Conservation (phyloP, 2,329 filamentous ascomycete species). For the Intubia oerlemansii region DNA sequence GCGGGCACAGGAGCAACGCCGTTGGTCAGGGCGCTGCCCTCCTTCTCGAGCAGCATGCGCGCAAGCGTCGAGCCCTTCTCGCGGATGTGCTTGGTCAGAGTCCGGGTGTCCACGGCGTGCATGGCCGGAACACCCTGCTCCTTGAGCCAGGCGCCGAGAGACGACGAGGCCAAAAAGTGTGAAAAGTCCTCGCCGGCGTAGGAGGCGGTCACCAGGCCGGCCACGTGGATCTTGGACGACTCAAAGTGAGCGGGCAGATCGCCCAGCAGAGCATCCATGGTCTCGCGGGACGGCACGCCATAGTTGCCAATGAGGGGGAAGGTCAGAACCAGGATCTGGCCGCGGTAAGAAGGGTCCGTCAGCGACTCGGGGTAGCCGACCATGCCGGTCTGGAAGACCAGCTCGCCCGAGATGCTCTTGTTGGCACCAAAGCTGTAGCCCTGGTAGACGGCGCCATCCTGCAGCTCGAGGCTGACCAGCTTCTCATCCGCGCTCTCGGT, state of each 20-base stretch:
- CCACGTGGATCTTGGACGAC: conserved; percentile 78
- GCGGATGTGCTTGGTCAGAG: conserved; percentile 83
- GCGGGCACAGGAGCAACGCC: no score
- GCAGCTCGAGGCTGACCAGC: conserved; percentile 71
- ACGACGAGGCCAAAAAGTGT: conserved; percentile 79
- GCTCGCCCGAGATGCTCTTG: conserved; percentile 85
- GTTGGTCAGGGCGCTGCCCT: conserved; percentile 23
- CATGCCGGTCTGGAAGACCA: conserved; percentile 99
- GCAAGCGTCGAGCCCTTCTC: conserved; percentile 93
- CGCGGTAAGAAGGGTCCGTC: conserved; percentile 71
- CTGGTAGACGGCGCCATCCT: conserved; percentile 79
- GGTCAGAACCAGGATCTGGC: conserved; percentile 90
- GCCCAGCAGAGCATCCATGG: conserved; percentile 63
- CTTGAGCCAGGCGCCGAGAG: conserved; percentile 85
- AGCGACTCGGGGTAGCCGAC: conserved; percentile 93
- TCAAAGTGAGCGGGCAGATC: conserved; percentile 88
- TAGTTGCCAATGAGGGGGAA: conserved; percentile 96
- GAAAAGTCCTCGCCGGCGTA: conserved; percentile 93
- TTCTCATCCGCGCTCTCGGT: conserved; percentile 29
- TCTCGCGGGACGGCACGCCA: conserved; percentile 75
- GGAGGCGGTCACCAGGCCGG: conserved; percentile 72
- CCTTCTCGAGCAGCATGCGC: conserved; percentile 58
- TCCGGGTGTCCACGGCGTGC: conserved; percentile 83
- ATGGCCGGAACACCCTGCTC: conserved; percentile 88
- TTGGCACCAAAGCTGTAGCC: conserved; percentile 92